These are phyloP conservation scores for Xylaria telfairii DNA, from an alignment of 495 filamentous ascomycete species.

Conservation along the genomic window DNA sequence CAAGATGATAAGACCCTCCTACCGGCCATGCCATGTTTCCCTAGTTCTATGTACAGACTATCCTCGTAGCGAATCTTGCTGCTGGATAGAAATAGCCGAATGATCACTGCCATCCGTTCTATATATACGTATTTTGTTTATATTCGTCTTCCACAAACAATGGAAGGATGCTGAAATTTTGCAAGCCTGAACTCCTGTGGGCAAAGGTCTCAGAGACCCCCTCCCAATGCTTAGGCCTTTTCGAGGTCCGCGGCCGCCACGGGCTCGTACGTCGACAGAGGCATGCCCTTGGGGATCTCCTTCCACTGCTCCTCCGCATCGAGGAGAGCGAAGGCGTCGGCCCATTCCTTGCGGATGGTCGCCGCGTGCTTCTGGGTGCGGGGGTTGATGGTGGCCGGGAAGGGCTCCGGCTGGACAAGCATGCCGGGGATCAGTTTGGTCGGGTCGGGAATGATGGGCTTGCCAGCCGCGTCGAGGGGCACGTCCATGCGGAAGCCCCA, in stretches of 20 bases:
- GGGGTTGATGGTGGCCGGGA: conserved; percentile 23
- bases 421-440: conserved; percentile 23
- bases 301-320: conserved; percentile 27
- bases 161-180: background rate
- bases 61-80: background rate
- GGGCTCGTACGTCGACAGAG: conserved; percentile 27
- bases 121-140: background rate
- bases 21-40: conserved; percentile 3
- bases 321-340: conserved; percentile 16
- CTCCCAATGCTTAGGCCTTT: conserved; percentile 7
- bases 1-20: background rate
- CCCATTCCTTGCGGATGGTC: conserved; percentile 23
- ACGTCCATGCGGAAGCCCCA: conserved; percentile 54
- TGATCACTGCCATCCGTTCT: background rate
- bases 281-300: conserved; percentile 30
- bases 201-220: background rate
- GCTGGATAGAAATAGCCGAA: background rate
- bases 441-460: conserved; percentile 18
- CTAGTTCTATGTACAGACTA: conserved; percentile 2
- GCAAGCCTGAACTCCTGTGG: no score
- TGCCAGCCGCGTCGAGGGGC: conserved; percentile 33
- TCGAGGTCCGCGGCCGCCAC: conserved; percentile 14
- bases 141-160: background rate
- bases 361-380: conserved; percentile 24
- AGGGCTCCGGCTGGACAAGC: conserved; percentile 27